Percentiles rank a stretch among this genome's conserved stretches.
Evolutionary conservation across 2,329 filamentous ascomycete species (phyloP).

Genomic region (Pyricularia grisea): DNA sequence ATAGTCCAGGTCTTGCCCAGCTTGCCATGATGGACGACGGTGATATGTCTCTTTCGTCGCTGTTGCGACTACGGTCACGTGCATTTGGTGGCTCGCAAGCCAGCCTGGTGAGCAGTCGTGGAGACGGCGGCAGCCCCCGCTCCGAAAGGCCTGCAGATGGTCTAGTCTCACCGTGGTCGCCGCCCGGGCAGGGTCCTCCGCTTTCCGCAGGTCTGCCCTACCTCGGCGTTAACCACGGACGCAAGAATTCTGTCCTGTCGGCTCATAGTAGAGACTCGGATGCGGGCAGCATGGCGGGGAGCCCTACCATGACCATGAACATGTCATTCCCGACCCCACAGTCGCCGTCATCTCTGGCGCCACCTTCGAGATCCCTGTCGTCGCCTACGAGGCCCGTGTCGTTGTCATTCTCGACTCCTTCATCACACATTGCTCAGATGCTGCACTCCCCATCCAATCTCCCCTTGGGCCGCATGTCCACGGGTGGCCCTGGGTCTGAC

Average conservation of each 20-base stretch:
- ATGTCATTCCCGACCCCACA: constrained; percentile 10
- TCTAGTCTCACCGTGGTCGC: constrained; percentile 4
- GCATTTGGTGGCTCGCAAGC: constrained; percentile 77
- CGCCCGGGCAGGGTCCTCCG: neutral
- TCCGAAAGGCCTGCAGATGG: constrained; percentile 16
- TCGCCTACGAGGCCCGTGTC: constrained; percentile 10
- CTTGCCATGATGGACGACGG: constrained; percentile 61
- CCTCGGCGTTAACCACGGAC: constrained; percentile 20
- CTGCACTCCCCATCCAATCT: constrained; percentile 12
- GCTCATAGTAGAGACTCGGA: constrained; percentile 39
- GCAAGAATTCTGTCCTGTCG: constrained; percentile 41
- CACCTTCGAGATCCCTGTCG: constrained; percentile 11
- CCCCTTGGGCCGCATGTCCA: neutral
- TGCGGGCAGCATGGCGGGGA: constrained; percentile 33
- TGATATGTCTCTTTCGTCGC: constrained; percentile 63
- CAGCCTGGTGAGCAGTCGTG: constrained; percentile 53
- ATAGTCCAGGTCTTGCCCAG: constrained; percentile 69
- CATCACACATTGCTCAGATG: constrained; percentile 11
- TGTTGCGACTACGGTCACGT: constrained; percentile 63
- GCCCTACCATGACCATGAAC: constrained; percentile 37
- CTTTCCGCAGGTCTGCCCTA: constrained; percentile 6
- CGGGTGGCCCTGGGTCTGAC: neutral
- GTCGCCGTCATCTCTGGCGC: constrained; percentile 7
- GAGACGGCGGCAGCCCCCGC: constrained; percentile 40
- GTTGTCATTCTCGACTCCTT: neutral